These are phyloP conservation scores for Naganishia antarctica DNA, from an alignment of 768 basidiomycete species.

Conservation along the genomic window DNA sequence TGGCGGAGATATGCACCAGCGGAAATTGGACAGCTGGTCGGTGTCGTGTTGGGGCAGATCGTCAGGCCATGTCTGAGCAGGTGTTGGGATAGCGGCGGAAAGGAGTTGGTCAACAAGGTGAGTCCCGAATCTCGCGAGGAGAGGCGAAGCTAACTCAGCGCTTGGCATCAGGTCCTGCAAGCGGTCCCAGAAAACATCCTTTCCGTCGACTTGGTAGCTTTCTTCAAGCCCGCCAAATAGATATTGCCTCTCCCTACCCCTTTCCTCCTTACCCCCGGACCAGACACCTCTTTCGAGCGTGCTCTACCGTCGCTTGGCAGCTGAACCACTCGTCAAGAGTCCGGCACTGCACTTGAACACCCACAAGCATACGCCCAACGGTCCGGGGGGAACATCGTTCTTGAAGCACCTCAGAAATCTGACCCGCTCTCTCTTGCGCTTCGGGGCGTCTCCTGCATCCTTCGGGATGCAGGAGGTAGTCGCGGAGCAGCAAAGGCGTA, in stretches of 20 bases:
- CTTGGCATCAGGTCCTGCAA: slow-evolving; percentile 6
- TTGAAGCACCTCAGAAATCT: slow-evolving; percentile 26
- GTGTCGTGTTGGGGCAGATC: slow-evolving; percentile 58
- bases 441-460: not conserved
- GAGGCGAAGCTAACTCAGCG: not conserved
- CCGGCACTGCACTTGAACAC: no score
- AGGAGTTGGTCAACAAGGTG: slow-evolving; percentile 62
- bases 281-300: slow-evolving; percentile 3
- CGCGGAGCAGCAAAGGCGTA: not conserved
- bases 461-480: not conserved
- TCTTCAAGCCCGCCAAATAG: slow-evolving; percentile 7
- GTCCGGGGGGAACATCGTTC: slow-evolving; percentile 23
- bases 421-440: slow-evolving; percentile 17
- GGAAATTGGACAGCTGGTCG: slow-evolving; percentile 57
- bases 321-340: not conserved
- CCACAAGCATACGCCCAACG: no score
- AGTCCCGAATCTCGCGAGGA: slow-evolving; percentile 11
- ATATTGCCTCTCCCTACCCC: not conserved
- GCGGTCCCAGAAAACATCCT: slow-evolving; percentile 6
- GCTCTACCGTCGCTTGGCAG: not conserved
- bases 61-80: slow-evolving; percentile 64
- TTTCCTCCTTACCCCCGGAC: no score
- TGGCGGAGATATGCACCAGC: slow-evolving; percentile 73
- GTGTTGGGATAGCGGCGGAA: slow-evolving; percentile 85
- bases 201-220: not conserved